Base-by-base conservation (phyloP, 2,329 filamentous ascomycete genomes). In the Delphinella strobiligena region DNA sequence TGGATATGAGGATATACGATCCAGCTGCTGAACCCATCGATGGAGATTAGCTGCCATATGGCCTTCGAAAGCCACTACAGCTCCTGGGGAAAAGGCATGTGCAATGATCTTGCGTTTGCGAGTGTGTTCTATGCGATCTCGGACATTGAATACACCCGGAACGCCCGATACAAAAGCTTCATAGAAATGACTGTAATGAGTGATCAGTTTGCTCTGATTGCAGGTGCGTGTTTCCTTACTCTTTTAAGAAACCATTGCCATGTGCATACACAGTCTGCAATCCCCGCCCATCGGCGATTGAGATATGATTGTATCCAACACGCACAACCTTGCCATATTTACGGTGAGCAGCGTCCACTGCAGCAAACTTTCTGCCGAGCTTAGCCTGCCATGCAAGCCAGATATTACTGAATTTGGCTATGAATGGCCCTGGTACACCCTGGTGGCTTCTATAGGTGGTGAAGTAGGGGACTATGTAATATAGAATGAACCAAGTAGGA, bases 101-200 rank as follows among this genome's bases (percentile, higher is more conserved):
- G 56, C 51, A 31, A 59, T 54, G 29, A 58, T 55, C 30, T 58
- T 59, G 2, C 56, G 51, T 41, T 60, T 60, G 1, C 57, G 50
- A 2, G 53, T 54, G 37, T 60, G 57, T 30, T 58, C 51, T 8
- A 43, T 46, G 3, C 57, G 51, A 37, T 59, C 54, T 18, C 56
- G 49, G 1, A 54, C 52, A 22, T 52, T 60, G 45, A 59, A 59
- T 32, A 59, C 55, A 9, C 56, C 55, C 2, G 51, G 54, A 1
- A 56, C 54, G 4, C 52, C 51, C 7, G 54, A 56, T 8, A 57
- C 49, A 32, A 59, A 59, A 16, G 57, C 54, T 42, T 59, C 54
- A 36, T 60, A 59, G 36, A 54, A 54, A 14, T 47, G 42, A 18
- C 22, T 27, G 12, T 7, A 12, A 27, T 7, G 12, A 27, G 22